Conservation (phyloP, 495 filamentous ascomycete genomes). For the Paragyromitra xinjiangensis region DNA sequence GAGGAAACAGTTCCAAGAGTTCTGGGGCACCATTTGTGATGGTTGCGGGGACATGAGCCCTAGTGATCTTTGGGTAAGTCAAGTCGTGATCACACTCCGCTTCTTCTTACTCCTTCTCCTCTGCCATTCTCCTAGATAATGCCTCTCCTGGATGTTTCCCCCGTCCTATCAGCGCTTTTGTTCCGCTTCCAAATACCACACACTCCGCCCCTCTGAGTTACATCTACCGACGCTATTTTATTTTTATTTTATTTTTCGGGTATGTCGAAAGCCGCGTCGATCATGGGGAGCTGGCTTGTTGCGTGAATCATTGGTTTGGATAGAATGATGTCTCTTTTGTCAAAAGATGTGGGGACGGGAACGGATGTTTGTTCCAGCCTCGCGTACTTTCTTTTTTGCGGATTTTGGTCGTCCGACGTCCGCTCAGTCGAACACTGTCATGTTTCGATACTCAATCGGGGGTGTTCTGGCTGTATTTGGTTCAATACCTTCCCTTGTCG, state of each 20-base stretch:
- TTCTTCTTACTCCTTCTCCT: constrained; percentile 3
- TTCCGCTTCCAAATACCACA: constrained; percentile 22
- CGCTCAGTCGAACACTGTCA: constrained; percentile 20
- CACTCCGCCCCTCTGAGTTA: constrained; percentile 31
- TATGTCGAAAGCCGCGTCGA: constrained; percentile 33
- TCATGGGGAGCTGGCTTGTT: constrained; percentile 25
- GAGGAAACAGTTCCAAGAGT: constrained; percentile 54
- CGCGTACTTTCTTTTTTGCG: constrained; percentile 47
- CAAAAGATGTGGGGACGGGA: constrained; percentile 45
- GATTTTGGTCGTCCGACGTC: constrained; percentile 12
- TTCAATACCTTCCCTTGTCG: constrained; percentile 15
- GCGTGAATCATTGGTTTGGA: constrained; percentile 32
- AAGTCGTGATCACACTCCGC: constrained; percentile 31
- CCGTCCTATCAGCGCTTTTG: constrained; percentile 30
- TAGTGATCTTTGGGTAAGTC: constrained; percentile 57
- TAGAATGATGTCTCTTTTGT: constrained; percentile 41
- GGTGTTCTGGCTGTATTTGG: constrained; percentile 36
- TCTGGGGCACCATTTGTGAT: constrained; percentile 55
- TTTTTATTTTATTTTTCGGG: constrained; percentile 34
- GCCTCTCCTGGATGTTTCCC: constrained; percentile 33
- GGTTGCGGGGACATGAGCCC: constrained; percentile 45
- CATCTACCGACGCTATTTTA: constrained; percentile 24
- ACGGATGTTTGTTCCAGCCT: constrained; percentile 39
- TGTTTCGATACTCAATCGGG: constrained; percentile 35
- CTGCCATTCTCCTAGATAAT: constrained; percentile 9